Percentiles rank a stretch among this genome's conserved stretches.
Evolutionary conservation across 352 stramenopile species (phyloP).

Genomic region (Phytopythium aichiense): DNA sequence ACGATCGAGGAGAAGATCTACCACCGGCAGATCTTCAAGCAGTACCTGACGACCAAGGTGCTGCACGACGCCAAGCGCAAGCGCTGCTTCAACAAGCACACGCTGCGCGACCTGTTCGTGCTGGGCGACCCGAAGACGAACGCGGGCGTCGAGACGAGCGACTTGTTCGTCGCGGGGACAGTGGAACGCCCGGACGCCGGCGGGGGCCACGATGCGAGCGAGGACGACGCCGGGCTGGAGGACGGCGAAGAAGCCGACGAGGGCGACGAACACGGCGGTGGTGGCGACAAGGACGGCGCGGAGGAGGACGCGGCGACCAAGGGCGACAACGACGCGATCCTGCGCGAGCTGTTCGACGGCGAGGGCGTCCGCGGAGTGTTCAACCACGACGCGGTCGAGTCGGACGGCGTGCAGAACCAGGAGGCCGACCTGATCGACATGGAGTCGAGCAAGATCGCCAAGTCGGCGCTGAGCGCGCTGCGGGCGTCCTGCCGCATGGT

Average conservation of each 20-base stretch:
- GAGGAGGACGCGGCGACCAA: constrained; percentile 4
- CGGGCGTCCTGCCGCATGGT: constrained; percentile 75
- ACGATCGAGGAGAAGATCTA: constrained; percentile 99
- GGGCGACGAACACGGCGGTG: constrained; percentile 9
- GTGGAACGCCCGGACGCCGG: constrained; percentile 55
- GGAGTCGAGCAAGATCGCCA: constrained; percentile 87
- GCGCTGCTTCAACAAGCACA: constrained; percentile 95
- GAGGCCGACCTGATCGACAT: constrained; percentile 91
- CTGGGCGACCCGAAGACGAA: constrained; percentile 63
- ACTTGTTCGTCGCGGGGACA: constrained; percentile 88
- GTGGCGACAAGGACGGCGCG: constrained; percentile 1
- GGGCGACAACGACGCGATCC: constrained; percentile 81
- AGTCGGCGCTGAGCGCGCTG: constrained; percentile 78
- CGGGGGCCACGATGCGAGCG: neutral
- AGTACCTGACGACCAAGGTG: constrained; percentile 96
- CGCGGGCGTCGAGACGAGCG: constrained; percentile 87
- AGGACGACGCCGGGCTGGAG: constrained; percentile 14
- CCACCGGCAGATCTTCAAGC: constrained; percentile 99
- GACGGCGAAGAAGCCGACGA: constrained; percentile 27
- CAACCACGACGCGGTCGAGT: constrained; percentile 93
- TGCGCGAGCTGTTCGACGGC: constrained; percentile 90
- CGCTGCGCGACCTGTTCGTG: constrained; percentile 95
- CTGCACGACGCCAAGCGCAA: constrained; percentile 96
- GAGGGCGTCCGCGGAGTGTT: constrained; percentile 93
- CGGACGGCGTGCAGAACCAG: constrained; percentile 80